Evolutionary conservation across 2,329 filamentous ascomycete species (phyloP).

Genomic region (Scleromitrula shiraiana): DNA sequence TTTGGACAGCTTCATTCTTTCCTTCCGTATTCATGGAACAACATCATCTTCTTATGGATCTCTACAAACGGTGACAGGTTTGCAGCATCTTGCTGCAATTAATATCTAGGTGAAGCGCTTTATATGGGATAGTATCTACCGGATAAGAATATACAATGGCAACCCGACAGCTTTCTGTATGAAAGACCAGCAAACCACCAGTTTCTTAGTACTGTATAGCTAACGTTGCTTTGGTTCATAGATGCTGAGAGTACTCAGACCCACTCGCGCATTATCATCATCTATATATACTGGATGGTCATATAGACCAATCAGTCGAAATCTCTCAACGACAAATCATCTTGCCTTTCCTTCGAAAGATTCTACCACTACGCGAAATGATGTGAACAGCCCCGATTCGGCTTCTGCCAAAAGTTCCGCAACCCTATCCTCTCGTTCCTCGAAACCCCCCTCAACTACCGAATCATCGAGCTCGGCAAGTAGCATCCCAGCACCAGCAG

Average conservation of each 20-base stretch:
- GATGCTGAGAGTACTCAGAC: slow-evolving; percentile 10
- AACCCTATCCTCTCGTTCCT: neutral
- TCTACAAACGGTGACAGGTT: slow-evolving; percentile 22
- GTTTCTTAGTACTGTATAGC: slow-evolving; percentile 11
- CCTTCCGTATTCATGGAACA: slow-evolving; percentile 3
- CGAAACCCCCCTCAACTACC: slow-evolving; percentile 3
- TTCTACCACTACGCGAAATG: neutral
- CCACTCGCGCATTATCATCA: neutral
- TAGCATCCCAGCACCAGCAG: slow-evolving; percentile 23
- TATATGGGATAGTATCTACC: slow-evolving; percentile 3
- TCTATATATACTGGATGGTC: neutral
- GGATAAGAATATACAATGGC: slow-evolving; percentile 21
- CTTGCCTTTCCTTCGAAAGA: slow-evolving; percentile 12
- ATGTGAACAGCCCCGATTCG: slow-evolving; percentile 13
- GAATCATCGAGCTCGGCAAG: slow-evolving; percentile 3
- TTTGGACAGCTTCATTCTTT: slow-evolving; percentile 6
- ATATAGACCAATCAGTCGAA: neutral
- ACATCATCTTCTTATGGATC: slow-evolving; percentile 21
- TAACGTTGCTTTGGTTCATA: slow-evolving; percentile 13
- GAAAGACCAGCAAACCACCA: slow-evolving; percentile 6
- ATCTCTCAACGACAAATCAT: neutral
- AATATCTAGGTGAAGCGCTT: neutral
- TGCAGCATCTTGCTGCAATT: slow-evolving; percentile 27
- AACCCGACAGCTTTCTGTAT: slow-evolving; percentile 21
- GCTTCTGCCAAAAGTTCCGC: neutral